Evolutionary conservation across 768 basidiomycete species (phyloP).

Genomic region (Agaricus blazei): DNA sequence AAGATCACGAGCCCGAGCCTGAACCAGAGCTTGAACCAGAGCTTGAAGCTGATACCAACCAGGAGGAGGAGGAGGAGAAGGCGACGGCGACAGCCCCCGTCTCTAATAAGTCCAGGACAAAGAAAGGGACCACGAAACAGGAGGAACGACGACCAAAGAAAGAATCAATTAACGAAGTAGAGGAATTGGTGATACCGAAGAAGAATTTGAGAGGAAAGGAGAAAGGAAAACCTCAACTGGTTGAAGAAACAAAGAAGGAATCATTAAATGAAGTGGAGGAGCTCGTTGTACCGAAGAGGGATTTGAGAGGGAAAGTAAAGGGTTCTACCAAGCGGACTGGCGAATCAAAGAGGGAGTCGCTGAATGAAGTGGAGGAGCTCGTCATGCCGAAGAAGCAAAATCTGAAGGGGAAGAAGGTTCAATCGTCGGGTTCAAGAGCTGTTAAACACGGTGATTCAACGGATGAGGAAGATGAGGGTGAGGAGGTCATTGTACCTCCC

Average conservation of each 20-base stretch:
- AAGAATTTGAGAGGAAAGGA: conserved; percentile 1
- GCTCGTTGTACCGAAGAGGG: conserved; percentile 8
- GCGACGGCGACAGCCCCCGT: background rate
- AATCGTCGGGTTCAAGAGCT: too few relatives aligned
- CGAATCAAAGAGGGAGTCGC: too few relatives aligned
- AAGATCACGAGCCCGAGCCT: conserved; percentile 11
- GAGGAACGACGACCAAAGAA: background rate
- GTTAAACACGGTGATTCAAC: too few relatives aligned
- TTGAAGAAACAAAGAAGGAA: too few relatives aligned
- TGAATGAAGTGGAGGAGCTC: too few relatives aligned
- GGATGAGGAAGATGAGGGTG: conserved; percentile 16
- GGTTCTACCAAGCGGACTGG: too few relatives aligned
- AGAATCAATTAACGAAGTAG: background rate
- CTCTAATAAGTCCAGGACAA: background rate
- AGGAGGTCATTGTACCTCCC: conserved; percentile 15
- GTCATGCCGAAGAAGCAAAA: conserved; percentile 7
- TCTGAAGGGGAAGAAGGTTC: too few relatives aligned
- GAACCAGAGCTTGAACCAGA: background rate
- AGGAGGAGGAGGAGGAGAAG: background rate
- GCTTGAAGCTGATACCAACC: background rate
- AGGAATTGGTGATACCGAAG: background rate
- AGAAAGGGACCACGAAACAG: background rate
- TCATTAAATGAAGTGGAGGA: too few relatives aligned
- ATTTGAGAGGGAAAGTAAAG: too few relatives aligned
- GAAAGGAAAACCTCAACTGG: too few relatives aligned